Evolutionary conservation across 164 flowering plant genomes (phyloP).

Genomic region (Aristolochia contorta): DNA sequence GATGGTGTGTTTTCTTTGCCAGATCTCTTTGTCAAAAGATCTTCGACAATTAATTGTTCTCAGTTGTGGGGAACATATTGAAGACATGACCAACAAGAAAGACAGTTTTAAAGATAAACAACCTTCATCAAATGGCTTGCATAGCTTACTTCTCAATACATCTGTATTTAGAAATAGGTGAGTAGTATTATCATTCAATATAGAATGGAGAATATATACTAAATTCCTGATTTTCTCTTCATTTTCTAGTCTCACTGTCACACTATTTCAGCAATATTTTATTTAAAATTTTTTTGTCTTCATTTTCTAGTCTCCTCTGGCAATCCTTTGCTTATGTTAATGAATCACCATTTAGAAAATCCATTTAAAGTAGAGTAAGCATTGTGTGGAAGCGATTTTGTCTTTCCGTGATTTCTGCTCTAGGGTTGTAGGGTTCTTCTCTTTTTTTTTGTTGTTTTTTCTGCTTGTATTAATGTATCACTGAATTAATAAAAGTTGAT

Average conservation of each 20-base stretch:
- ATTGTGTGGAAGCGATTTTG: too few relatives aligned
- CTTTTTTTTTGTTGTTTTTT: too few relatives aligned
- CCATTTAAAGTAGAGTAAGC: too few relatives aligned
- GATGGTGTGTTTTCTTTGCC: constrained; percentile 13
- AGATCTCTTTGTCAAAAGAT: constrained; percentile 89
- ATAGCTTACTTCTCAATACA: constrained; percentile 66
- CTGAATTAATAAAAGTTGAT: too few relatives aligned
- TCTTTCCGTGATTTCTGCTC: too few relatives aligned
- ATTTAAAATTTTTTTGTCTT: neutral
- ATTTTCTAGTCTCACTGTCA: too few relatives aligned
- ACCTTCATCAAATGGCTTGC: constrained; percentile 39
- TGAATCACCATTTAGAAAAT: too few relatives aligned
- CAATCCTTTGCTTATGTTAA: too few relatives aligned
- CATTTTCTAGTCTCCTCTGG: neutral
- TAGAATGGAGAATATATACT: neutral
- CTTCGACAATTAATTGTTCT: constrained; percentile 56
- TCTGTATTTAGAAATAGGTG: constrained; percentile 81
- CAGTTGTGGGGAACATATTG: constrained; percentile 53
- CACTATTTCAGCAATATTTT: too few relatives aligned
- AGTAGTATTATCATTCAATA: constrained; percentile 1
- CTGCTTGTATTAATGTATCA: too few relatives aligned
- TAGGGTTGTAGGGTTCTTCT: too few relatives aligned
- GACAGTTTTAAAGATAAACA: constrained; percentile 19
- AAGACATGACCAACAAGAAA: constrained; percentile 19
- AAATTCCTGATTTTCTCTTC: neutral